These are phyloP conservation scores for Moesziomyces aphidis DNA, from an alignment of 1,284 basidiomycete genomes.

Conservation along the genomic window DNA sequence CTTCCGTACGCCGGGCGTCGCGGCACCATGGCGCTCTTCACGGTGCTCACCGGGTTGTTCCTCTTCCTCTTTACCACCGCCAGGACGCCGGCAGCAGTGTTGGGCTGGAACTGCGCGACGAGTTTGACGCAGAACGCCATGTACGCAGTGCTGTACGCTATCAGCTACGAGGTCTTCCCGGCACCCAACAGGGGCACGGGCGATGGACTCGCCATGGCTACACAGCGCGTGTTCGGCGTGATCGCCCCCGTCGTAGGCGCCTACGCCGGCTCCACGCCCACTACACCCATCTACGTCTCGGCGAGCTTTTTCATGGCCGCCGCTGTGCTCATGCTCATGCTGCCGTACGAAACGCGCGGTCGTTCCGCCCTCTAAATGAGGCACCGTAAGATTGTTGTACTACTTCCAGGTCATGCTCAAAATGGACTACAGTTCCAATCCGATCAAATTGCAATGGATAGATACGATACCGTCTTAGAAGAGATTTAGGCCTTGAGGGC, in stretches of 20 bases:
- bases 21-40: slow-evolving; percentile 75
- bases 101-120: slow-evolving; percentile 78
- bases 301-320: slow-evolving; percentile 76
- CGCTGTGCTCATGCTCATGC: slow-evolving; percentile 74
- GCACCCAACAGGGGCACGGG: slow-evolving; percentile 79
- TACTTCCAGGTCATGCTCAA: no score
- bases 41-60: slow-evolving; percentile 76
- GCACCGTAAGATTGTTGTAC: no score
- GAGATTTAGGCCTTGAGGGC: slow-evolving; percentile 36
- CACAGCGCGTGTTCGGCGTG: slow-evolving; percentile 76
- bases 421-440: no score
- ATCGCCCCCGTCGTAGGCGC: slow-evolving; percentile 78
- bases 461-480: no score
- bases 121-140: slow-evolving; percentile 75
- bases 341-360: slow-evolving; percentile 76
- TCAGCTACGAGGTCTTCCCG: slow-evolving; percentile 77
- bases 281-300: slow-evolving; percentile 78
- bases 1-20: slow-evolving; percentile 76
- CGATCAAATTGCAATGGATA: not conserved
- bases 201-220: slow-evolving; percentile 75
- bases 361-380: slow-evolving; percentile 24
- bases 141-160: slow-evolving; percentile 79
- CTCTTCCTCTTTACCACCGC: slow-evolving; percentile 78
- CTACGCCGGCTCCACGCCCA: slow-evolving; percentile 70
- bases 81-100: slow-evolving; percentile 73